Evolutionary conservation across 192 early-diverging fungal genomes (phyloP).

Genomic region (Linnemannia zychae): DNA sequence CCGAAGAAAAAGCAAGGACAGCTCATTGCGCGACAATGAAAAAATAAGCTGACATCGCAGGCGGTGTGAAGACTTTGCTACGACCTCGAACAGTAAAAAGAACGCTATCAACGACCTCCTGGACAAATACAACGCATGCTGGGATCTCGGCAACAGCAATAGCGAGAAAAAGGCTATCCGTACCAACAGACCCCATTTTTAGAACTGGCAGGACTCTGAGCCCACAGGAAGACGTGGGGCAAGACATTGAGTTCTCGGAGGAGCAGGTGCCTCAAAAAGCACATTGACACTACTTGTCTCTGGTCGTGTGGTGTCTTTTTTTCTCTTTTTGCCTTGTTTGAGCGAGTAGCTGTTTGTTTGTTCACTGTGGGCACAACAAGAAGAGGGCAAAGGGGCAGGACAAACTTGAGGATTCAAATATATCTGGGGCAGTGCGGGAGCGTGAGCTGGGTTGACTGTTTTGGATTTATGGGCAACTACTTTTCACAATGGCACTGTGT

Average conservation of each 20-base stretch:
- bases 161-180: neutral
- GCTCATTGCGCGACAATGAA: neutral
- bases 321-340: neutral
- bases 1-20: neutral
- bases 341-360: neutral
- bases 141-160: neutral
- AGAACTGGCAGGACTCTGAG: neutral
- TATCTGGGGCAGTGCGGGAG: neutral
- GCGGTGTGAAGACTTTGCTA: neutral
- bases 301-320: neutral
- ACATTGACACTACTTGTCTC: neutral
- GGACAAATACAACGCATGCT: no score
- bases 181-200: neutral
- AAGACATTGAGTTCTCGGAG: conserved; percentile 1
- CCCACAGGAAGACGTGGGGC: neutral
- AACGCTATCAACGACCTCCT: neutral
- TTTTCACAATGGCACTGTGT: neutral
- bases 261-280: neutral
- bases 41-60: neutral
- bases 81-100: neutral
- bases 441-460: neutral
- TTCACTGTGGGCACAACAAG: neutral
- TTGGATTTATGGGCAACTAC: neutral
- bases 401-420: neutral
- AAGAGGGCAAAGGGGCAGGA: neutral